Evolutionary conservation across 2,329 filamentous ascomycete genomes (phyloP), one percentile per base, ranked within the genome.

Genomic region (Xylariales sp.): DNA sequence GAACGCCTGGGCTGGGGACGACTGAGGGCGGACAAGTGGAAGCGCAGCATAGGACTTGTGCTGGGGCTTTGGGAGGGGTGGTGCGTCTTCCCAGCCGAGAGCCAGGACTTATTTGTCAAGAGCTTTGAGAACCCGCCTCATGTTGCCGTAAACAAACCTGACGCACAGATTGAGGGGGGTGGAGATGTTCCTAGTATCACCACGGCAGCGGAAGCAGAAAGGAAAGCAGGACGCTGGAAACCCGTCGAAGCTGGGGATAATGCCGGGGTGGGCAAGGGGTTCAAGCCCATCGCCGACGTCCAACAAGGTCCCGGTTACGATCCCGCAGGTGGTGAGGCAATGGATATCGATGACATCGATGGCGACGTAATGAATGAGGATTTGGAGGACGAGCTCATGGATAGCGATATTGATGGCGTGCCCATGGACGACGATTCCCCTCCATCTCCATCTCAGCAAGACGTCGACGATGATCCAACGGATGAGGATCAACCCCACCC

Each of bases 21-120:
- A 1, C 67, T 95, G 47, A 82, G 86, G 15, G 82, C 83, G 3
- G 87, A 93, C 47, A 90, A 91, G 62, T 93, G 87, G 85, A 86
- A 86, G 61, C 77, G 86, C 37, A 88, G 84, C 53, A 72, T 93
- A 28, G 74, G 75, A 3, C 71, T 80, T 5, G 71, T 93, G 2
- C 66, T 93, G 7, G 73, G 76, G 34, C 66, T 88, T 25, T 93
- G 87, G 80, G 80, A 83, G 50, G 74, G 78, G 5, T 83, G 79
- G 80, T 82, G 76, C 49, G 78, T 81, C 1, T 95, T 95, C 51
- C 82, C 86, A 1, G 77, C 80, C 21, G 80, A 83, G 42, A 82
- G 78, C 35, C 86, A 91, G 50, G 84, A 86, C 47, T 64, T 77
- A 20, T 86, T 95, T 47, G 76, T 78, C 21, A 68, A 73, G 41